These are phyloP conservation scores for Dacryopinax primogenitus DNA, from an alignment of 768 basidiomycete species.

Conservation along the genomic window DNA sequence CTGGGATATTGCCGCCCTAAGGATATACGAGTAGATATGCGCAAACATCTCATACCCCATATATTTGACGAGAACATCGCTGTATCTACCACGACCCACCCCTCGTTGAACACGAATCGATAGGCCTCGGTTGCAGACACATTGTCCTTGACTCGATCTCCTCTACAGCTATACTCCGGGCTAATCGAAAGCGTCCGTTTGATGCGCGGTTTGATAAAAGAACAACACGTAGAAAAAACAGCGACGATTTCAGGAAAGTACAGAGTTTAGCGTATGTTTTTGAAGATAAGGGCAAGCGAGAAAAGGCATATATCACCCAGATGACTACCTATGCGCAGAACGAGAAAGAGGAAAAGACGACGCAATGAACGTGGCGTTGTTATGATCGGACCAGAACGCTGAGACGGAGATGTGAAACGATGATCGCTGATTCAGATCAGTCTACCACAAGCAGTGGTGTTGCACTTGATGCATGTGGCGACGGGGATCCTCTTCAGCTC, in stretches of 20 bases:
- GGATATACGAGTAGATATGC: constrained; percentile 34
- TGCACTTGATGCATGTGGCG: background rate
- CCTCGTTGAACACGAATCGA: background rate
- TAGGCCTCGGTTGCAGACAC: background rate
- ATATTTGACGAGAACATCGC: constrained; percentile 5
- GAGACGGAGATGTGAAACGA: background rate
- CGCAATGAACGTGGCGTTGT: constrained; percentile 6
- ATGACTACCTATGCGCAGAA: background rate
- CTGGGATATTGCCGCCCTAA: constrained; percentile 54
- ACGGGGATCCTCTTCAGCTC: background rate
- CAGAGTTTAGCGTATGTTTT: constrained; percentile 1
- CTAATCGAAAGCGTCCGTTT: background rate
- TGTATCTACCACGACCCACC: constrained; percentile 5
- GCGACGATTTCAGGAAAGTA: background rate
- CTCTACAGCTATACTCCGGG: background rate
- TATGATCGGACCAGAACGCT: background rate
- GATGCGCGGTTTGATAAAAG: background rate
- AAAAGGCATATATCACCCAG: constrained; percentile 5
- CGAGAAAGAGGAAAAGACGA: background rate
- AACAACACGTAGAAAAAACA: constrained; percentile 8
- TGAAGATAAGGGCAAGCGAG: background rate
- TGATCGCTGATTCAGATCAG: background rate
- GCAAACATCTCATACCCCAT: constrained; percentile 6
- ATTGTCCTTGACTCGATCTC: background rate
- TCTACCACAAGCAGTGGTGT: background rate